A percentile compares a stretch with the other conserved stretches of the same genome.
phyloP scores from a whole-genome alignment of 345 rosid species.

The Sonneratia alba region DNA sequence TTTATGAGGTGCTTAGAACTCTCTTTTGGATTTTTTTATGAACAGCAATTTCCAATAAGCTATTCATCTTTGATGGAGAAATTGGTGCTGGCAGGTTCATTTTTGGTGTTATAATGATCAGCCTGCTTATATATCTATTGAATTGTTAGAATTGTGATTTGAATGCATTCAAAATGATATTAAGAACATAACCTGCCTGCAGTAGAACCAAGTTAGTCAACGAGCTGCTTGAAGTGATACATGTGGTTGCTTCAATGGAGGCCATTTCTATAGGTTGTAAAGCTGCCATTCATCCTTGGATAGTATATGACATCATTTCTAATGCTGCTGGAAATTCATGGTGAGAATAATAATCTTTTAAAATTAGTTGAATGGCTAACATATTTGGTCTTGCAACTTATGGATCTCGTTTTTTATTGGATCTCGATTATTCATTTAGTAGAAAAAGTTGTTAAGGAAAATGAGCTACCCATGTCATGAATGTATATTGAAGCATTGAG shows the following conservation, averaged over 20 bases:
- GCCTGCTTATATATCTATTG: background rate
- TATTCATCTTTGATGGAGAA: conserved; percentile 67
- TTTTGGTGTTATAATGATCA: conserved; percentile 3
- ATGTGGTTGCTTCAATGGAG: conserved; percentile 80
- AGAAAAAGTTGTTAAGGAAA: too few relatives aligned
- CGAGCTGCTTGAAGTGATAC: conserved; percentile 81
- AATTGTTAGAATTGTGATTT: background rate
- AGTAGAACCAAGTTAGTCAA: conserved; percentile 73
- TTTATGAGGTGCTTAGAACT: background rate
- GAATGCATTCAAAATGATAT: background rate
- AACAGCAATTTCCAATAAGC: conserved; percentile 70
- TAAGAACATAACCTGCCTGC: conserved; percentile 20
- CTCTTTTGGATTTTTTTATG: conserved; percentile 2
- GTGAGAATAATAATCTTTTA: conserved; percentile 29
- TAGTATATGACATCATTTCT: conserved; percentile 82
- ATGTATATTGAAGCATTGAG: too few relatives aligned
- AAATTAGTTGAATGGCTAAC: background rate
- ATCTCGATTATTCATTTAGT: too few relatives aligned
- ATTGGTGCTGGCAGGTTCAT: conserved; percentile 74
- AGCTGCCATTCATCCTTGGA: conserved; percentile 83
- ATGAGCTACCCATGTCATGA: too few relatives aligned
- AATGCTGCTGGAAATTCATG: conserved; percentile 99
- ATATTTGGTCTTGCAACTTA: background rate
- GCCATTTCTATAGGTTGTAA: conserved; percentile 70
- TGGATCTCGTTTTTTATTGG: too few relatives aligned